Base-by-base conservation (phyloP, 192 early-diverging fungal genomes). In the Entomortierella beljakovae region DNA sequence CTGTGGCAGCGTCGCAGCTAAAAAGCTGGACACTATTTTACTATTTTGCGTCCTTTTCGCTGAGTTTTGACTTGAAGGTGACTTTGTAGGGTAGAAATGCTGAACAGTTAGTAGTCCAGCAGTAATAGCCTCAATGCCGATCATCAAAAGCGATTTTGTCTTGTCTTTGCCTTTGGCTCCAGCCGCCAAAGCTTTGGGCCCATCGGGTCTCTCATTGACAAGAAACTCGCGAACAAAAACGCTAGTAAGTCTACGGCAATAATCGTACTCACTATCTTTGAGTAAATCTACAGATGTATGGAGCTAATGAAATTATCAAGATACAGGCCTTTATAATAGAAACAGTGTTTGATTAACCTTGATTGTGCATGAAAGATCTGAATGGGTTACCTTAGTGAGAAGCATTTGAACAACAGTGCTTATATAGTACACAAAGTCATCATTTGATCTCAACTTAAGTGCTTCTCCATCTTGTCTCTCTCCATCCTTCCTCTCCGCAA, bases 371-470 rank as follows among this genome's bases (percentile, higher is more conserved):
- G 6, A 52, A 52, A 23, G 8, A 52, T 20, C 6, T 4, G 15
- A 5, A n/a, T 16, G 23, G 7, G 26, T n/a, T 81, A 83, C 83
- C 81, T 71, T 71, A 7, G 72, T 61, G 18, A 82, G 62, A 28
- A 60, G 53, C 15, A 64, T 31, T 22, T 87, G 66, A 15, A 75
- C 70, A n/a, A 71, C 75, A 10, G 80, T 64, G 10, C 76, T 72
- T 22, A 86, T 71, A 69, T 84, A 86, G 26, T 84, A 82, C 5
- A 86, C 64, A 79, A 89, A 88, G 35, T 80, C 83, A 25, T 83
- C 62, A 38, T 87, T 73, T 0, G 64, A 43, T 31, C 70, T 71
- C 53, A 86, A 57, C 2, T 28, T 63, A 1, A 70, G 61, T 0
- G 49, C 46, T 25, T 72, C 80, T 23, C 63, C 68, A 25, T 58